These are phyloP conservation scores for Typha latifolia DNA, from an alignment of 176 grass and related monocot species.

Conservation along the genomic window DNA sequence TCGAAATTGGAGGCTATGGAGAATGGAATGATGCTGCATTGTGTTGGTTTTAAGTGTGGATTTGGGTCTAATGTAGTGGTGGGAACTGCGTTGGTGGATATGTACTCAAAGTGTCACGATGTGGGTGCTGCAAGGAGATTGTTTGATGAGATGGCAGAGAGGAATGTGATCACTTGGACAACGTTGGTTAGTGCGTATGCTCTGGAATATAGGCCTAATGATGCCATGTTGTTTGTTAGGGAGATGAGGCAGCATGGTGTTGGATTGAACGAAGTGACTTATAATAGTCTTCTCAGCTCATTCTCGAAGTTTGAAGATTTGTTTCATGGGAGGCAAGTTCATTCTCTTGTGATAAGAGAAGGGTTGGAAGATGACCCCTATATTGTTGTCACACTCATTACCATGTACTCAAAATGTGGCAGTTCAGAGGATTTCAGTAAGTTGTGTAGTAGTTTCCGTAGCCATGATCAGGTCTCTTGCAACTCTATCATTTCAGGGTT, in stretches of 20 bases:
- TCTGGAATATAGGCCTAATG: not conserved
- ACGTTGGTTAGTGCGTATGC: not conserved
- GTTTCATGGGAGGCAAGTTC: conserved; percentile 4
- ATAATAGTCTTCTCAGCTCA: conserved; percentile 32
- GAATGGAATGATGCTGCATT: conserved; percentile 5
- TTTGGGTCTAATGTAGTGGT: conserved; percentile 6
- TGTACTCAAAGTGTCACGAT: conserved; percentile 5
- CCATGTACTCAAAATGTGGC: conserved; percentile 33
- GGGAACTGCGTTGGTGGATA: conserved; percentile 6
- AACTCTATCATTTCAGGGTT: conserved; percentile 23
- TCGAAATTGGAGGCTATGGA: conserved; percentile 2
- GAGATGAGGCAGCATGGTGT: conserved; percentile 23
- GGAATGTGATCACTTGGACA: conserved; percentile 12
- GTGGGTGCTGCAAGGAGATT: conserved; percentile 5
- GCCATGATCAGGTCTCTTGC: conserved; percentile 20
- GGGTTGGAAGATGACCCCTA: conserved; percentile 8
- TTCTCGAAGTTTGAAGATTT: not conserved
- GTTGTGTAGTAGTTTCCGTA: not conserved
- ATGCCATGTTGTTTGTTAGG: conserved; percentile 21
- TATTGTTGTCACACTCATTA: conserved; percentile 16
- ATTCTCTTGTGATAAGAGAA: conserved; percentile 8
- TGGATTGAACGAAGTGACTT: conserved; percentile 20
- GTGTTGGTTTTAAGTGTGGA: conserved; percentile 1
- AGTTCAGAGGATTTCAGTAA: conserved; percentile 21
- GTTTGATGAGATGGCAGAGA: conserved; percentile 6